Percentiles rank a stretch among this genome's conserved stretches.
Evolutionary conservation across 129 eudicot genomes (phyloP).

Genomic region (Flaveria bidentis): DNA sequence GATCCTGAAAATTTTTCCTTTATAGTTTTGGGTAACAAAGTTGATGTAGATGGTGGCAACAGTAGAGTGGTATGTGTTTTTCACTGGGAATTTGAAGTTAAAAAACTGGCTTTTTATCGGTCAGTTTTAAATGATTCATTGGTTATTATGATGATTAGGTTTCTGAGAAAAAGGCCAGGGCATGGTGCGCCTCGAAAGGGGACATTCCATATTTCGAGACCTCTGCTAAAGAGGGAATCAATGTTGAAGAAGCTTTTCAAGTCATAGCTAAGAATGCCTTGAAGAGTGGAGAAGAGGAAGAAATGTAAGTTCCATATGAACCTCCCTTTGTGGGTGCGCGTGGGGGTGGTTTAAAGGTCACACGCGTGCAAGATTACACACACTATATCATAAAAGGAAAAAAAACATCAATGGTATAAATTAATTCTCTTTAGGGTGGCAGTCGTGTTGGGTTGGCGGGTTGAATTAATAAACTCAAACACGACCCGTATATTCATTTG

Average conservation of each 20-base stretch:
- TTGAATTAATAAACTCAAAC: not conserved
- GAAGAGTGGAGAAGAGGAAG: constrained; percentile 94
- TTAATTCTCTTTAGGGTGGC: not conserved
- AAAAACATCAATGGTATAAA: not conserved
- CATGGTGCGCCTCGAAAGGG: constrained; percentile 98
- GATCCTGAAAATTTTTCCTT: constrained; percentile 95
- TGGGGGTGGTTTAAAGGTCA: not conserved
- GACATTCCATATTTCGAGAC: constrained; percentile 95
- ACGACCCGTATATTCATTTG: not conserved
- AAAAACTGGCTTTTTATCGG: not conserved
- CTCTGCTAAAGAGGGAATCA: constrained; percentile 92
- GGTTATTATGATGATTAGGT: constrained; percentile 45
- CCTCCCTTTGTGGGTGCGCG: not conserved
- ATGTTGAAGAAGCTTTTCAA: constrained; percentile 96
- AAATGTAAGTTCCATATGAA: constrained; percentile 62
- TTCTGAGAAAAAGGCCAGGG: constrained; percentile 95
- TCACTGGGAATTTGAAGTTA: not conserved
- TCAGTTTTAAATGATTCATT: not conserved
- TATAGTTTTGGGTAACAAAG: constrained; percentile 89
- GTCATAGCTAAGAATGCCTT: constrained; percentile 91
- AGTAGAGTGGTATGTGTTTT: constrained; percentile 74
- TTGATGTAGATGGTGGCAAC: constrained; percentile 87
- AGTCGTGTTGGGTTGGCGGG: not conserved
- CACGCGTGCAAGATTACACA: not conserved
- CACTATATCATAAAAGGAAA: not conserved